Conservation (phyloP, 1,284 basidiomycete species). For the Boletus calvinii region DNA sequence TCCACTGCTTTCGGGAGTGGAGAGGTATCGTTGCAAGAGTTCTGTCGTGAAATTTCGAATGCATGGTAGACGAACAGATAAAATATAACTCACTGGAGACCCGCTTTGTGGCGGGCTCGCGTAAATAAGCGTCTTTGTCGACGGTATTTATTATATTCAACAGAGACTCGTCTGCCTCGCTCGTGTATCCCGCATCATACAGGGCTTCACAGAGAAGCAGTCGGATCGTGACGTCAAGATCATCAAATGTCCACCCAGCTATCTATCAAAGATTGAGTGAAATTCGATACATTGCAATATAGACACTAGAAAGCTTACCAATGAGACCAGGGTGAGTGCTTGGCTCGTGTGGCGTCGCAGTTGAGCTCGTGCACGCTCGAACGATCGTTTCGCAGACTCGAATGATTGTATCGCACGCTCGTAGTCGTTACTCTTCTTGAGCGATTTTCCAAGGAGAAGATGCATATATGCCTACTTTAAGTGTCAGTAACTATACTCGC, state of each 20-base stretch:
- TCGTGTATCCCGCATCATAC: too few species aligned
- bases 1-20: too few species aligned
- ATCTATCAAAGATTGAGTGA: neutral
- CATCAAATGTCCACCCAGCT: too few species aligned
- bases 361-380: neutral
- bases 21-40: neutral
- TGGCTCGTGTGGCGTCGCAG: neutral
- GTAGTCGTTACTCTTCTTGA: neutral
- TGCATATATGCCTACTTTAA: neutral
- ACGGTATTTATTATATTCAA: neutral
- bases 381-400: neutral
- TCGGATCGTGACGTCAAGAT: too few species aligned
- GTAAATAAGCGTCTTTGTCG: neutral
- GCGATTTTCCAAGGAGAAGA: neutral
- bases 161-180: neutral
- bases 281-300: neutral
- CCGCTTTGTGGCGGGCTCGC: too few species aligned
- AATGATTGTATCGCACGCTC: neutral
- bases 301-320: neutral
- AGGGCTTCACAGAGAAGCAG: too few species aligned
- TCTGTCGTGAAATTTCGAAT: neutral
- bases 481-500: neutral
- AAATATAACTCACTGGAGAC: neutral
- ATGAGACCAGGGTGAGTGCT: neutral
- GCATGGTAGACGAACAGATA: neutral